Conservation (phyloP, 495 filamentous ascomycete species). For the Bryoglossum gracile region DNA sequence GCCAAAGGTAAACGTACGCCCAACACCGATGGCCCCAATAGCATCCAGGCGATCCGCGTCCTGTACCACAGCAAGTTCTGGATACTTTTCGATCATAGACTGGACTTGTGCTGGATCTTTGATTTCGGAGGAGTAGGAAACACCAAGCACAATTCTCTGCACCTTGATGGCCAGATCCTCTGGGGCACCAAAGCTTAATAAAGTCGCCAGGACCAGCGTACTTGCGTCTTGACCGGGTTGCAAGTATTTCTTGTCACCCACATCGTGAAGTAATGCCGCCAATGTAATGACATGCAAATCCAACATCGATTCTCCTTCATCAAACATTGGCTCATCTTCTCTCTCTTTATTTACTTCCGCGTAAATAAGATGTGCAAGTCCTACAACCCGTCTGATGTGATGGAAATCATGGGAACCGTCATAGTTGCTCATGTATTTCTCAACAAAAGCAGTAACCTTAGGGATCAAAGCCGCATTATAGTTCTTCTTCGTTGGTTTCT, state of each 20-base stretch:
- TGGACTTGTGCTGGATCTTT: constrained; percentile 45
- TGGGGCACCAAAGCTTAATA: constrained; percentile 48
- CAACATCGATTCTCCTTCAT: constrained; percentile 30
- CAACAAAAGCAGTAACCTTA: constrained; percentile 23
- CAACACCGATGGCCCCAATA: constrained; percentile 78
- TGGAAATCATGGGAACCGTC: constrained; percentile 81
- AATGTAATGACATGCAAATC: constrained; percentile 58
- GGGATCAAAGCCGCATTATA: constrained; percentile 21
- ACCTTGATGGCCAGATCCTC: constrained; percentile 52
- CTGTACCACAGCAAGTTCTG: constrained; percentile 79
- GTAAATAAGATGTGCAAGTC: constrained; percentile 58
- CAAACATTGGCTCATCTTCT: background rate
- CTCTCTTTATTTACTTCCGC: constrained; percentile 32
- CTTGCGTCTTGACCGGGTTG: constrained; percentile 40
- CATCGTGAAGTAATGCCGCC: constrained; percentile 75
- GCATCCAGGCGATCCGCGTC: constrained; percentile 89
- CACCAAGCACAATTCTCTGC: constrained; percentile 60
- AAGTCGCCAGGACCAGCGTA: constrained; percentile 48
- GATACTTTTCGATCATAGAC: constrained; percentile 41
- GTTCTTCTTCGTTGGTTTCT: constrained; percentile 8
- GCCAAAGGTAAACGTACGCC: constrained; percentile 67
- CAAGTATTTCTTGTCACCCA: constrained; percentile 80
- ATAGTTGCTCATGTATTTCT: constrained; percentile 66
- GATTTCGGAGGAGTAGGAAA: constrained; percentile 71
- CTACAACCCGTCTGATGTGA: constrained; percentile 74